Conservation (phyloP, 2,329 filamentous ascomycete genomes). For the Colletotrichum ledebouriae region DNA sequence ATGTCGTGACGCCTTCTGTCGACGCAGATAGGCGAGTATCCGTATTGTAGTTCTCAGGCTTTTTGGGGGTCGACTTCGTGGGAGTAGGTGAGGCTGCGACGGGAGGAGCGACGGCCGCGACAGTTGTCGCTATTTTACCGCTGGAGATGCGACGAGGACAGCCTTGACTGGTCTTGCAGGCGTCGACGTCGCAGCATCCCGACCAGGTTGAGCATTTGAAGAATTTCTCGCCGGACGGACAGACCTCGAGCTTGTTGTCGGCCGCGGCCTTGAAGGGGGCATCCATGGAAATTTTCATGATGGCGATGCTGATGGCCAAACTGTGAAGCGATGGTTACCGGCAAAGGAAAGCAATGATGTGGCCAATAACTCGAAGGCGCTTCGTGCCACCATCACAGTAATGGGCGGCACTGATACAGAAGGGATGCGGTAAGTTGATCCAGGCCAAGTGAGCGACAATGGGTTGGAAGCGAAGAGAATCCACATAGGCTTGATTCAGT, state of each 20-base stretch:
- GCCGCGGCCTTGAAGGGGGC: not conserved
- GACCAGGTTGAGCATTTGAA: constrained; percentile 52
- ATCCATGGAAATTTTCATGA: constrained; percentile 18
- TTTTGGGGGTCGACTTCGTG: constrained; percentile 3
- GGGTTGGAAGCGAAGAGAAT: not conserved
- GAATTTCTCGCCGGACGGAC: constrained; percentile 50
- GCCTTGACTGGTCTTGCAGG: constrained; percentile 52
- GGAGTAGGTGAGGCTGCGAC: constrained; percentile 12
- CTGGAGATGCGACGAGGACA: constrained; percentile 48
- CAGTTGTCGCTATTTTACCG: not conserved
- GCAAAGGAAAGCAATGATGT: not conserved
- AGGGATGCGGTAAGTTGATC: not conserved
- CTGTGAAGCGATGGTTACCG: not conserved
- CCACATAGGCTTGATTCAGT: not conserved
- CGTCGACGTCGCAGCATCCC: constrained; percentile 62
- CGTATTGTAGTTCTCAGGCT: not conserved
- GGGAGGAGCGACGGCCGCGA: constrained; percentile 35
- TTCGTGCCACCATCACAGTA: constrained; percentile 1
- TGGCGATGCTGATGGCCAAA: constrained; percentile 5
- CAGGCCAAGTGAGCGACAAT: not conserved
- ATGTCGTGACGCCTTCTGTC: constrained; percentile 5
- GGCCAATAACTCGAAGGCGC: not conserved
- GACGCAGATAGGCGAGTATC: not conserved
- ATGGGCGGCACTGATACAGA: not conserved
- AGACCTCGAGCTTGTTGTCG: constrained; percentile 41